Percentiles rank a stretch among this genome's conserved stretches.
Conservation (phyloP, 2,329 filamentous ascomycete species). For the Aphanoascus verrucosus region DNA sequence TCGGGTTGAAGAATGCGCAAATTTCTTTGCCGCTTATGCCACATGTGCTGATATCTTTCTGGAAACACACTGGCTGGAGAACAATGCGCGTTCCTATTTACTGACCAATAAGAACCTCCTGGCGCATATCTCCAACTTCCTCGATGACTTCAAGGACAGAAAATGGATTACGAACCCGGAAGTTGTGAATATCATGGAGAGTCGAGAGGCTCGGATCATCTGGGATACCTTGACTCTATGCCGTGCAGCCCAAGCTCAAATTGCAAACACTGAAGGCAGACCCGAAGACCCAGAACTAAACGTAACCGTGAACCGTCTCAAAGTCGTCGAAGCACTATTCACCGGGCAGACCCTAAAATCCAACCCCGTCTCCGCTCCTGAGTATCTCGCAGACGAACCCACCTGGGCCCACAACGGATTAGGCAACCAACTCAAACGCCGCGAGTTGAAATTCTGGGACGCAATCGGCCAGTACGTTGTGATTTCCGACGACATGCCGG, state of each 20-base stretch:
- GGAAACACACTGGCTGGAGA: slow-evolving; percentile 72
- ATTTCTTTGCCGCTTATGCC: slow-evolving; percentile 66
- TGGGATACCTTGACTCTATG: slow-evolving; percentile 50
- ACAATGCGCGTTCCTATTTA: slow-evolving; percentile 43
- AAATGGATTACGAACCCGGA: slow-evolving; percentile 29
- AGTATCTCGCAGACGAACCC: slow-evolving; percentile 15
- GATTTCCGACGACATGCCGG: slow-evolving; percentile 48
- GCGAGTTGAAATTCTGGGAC: slow-evolving; percentile 74
- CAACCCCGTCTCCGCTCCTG: slow-evolving; percentile 33
- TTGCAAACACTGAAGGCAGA: slow-evolving; percentile 22
- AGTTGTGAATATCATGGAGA: slow-evolving; percentile 34
- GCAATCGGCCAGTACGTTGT: slow-evolving; percentile 62
- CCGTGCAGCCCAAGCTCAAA: slow-evolving; percentile 29
- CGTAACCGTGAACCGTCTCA: slow-evolving; percentile 59
- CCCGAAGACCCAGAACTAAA: slow-evolving; percentile 47
- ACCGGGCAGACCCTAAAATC: slow-evolving; percentile 56
- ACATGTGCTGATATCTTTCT: slow-evolving; percentile 63
- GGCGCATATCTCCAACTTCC: slow-evolving; percentile 56
- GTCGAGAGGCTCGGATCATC: slow-evolving; percentile 49
- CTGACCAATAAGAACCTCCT: slow-evolving; percentile 49
- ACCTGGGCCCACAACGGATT: slow-evolving; percentile 9
- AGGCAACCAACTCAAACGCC: slow-evolving; percentile 15
- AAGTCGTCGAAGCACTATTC: slow-evolving; percentile 65
- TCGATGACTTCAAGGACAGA: slow-evolving; percentile 39
- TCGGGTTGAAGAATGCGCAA: slow-evolving; percentile 55